phyloP scores from a whole-genome alignment of 352 stramenopile genomes.

The Phytophthora sp. region DNA sequence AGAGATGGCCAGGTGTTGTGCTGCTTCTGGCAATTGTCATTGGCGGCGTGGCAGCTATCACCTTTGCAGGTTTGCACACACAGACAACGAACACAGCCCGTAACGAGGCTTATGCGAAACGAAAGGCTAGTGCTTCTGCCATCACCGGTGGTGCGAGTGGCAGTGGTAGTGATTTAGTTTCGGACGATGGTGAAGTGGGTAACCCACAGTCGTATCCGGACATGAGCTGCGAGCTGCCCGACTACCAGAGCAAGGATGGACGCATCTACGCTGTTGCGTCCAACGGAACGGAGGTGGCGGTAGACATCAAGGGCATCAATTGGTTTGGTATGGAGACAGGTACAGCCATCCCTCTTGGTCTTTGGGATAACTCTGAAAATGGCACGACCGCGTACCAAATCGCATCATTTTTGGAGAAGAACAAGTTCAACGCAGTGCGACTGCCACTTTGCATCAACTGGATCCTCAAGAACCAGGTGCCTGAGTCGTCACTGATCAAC shows the following conservation, averaged over 20 bases:
- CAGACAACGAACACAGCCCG: slow-evolving; percentile 25
- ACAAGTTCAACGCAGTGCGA: slow-evolving; percentile 57
- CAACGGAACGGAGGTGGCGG: slow-evolving; percentile 51
- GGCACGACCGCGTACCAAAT: slow-evolving; percentile 61
- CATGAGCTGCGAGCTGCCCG: slow-evolving; percentile 56
- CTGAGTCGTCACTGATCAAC: slow-evolving; percentile 52
- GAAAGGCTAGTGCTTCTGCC: slow-evolving; percentile 19
- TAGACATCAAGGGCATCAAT: slow-evolving; percentile 74
- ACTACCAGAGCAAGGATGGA: slow-evolving; percentile 70
- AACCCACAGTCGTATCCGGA: slow-evolving; percentile 77
- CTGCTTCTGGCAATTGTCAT: slow-evolving; percentile 41
- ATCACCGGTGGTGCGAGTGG: slow-evolving; percentile 28
- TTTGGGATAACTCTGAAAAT: slow-evolving; percentile 68
- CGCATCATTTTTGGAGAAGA: slow-evolving; percentile 42
- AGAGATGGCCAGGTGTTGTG: slow-evolving; percentile 56
- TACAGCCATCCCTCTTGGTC: slow-evolving; percentile 55
- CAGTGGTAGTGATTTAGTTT: slow-evolving; percentile 42
- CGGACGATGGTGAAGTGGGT: slow-evolving; percentile 40
- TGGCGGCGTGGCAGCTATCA: slow-evolving; percentile 36
- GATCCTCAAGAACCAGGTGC: slow-evolving; percentile 61
- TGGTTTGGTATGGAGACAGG: slow-evolving; percentile 75
- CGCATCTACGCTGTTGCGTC: slow-evolving; percentile 55
- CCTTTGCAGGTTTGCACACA: slow-evolving; percentile 31
- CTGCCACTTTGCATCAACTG: slow-evolving; percentile 53
- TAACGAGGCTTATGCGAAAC: slow-evolving; percentile 33